A percentile compares a stretch with the other conserved stretches of the same genome.
Evolutionary conservation across 768 basidiomycete species (phyloP).

Genomic region (Xerocomellus amylosporus): DNA sequence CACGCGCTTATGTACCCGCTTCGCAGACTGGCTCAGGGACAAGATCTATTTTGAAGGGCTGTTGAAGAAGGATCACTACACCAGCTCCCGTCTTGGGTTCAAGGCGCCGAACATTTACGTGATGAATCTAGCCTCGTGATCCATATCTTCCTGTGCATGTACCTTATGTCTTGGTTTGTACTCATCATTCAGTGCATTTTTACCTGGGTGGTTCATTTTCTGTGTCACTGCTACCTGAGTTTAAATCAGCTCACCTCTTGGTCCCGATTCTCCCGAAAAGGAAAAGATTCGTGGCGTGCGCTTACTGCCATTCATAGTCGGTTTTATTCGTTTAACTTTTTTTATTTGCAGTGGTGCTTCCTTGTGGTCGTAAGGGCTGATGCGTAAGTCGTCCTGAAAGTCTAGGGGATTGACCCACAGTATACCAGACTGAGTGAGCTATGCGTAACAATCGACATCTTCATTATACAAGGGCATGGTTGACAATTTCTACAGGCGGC

Average conservation of each 20-base stretch:
- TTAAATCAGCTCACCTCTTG: not conserved
- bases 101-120: conserved; percentile 78
- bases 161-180: conserved; percentile 8
- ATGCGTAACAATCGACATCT: too few relatives aligned
- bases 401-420: not conserved
- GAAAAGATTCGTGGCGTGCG: not conserved
- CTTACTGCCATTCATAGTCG: not conserved
- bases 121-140: conserved; percentile 56
- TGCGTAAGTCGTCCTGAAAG: not conserved
- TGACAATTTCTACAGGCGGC: not conserved
- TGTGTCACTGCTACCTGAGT: not conserved
- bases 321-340: too few relatives aligned
- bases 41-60: conserved; percentile 68
- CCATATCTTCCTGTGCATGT: conserved; percentile 1
- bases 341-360: not conserved
- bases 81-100: conserved; percentile 62
- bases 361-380: not conserved
- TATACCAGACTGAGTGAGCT: not conserved
- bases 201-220: not conserved
- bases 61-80: conserved; percentile 57
- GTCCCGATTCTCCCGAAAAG: not conserved
- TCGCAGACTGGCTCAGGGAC: conserved; percentile 74
- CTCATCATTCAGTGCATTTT: too few relatives aligned
- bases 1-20: not conserved
- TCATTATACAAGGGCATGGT: too few relatives aligned